phyloP scores from a whole-genome alignment of 768 basidiomycete genomes.

The Auricularia sp. region DNA sequence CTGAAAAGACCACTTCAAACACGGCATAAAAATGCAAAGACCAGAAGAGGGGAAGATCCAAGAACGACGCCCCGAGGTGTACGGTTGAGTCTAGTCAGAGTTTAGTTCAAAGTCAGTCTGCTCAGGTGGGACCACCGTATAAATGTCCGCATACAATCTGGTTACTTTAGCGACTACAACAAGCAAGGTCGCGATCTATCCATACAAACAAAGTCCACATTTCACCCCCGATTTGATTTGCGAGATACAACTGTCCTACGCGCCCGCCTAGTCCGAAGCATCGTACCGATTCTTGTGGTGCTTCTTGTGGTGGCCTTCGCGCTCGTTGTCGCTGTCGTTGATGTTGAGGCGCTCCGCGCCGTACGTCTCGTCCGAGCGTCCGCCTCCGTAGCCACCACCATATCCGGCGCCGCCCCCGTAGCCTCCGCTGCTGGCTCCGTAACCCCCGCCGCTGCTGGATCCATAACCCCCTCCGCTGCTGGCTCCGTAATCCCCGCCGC shows the following conservation, averaged over 20 bases:
- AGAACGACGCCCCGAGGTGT: too few species aligned
- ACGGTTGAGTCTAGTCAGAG: too few species aligned
- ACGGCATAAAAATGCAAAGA: too few species aligned
- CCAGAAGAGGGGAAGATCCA: too few species aligned
- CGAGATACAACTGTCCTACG: not conserved
- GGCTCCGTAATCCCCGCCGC: slow-evolving; percentile 9
- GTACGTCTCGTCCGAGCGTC: slow-evolving; percentile 32
- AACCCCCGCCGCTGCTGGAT: not conserved
- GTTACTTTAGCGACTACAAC: not conserved
- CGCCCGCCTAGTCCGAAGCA: not conserved
- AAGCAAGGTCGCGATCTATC: not conserved
- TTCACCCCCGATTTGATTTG: not conserved
- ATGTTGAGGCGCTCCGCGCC: slow-evolving; percentile 43
- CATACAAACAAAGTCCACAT: not conserved
- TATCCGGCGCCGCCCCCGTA: slow-evolving; percentile 14
- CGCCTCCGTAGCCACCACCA: slow-evolving; percentile 2
- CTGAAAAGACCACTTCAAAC: too few species aligned
- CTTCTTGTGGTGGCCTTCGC: slow-evolving; percentile 13
- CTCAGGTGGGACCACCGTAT: too few species aligned
- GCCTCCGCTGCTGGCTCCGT: slow-evolving; percentile 6
- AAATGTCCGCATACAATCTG: too few species aligned
- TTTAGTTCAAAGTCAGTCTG: too few species aligned
- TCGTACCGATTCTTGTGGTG: not conserved
- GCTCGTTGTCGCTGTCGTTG: slow-evolving; percentile 22
- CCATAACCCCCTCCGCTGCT: slow-evolving; percentile 10